Conservation (phyloP, 768 basidiomycete species). For the Tricholoma terreum region DNA sequence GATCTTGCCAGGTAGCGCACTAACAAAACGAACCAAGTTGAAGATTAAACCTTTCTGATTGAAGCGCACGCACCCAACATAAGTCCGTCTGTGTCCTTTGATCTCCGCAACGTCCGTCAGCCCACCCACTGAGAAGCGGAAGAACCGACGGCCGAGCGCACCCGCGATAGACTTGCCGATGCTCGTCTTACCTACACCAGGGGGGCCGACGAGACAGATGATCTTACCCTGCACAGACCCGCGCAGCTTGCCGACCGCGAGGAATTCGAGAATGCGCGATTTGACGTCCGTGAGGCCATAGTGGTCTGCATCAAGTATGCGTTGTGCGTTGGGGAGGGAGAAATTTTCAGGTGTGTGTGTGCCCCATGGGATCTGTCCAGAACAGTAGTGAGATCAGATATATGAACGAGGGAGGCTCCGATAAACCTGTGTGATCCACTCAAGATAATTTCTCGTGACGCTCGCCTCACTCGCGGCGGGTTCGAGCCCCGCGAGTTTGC, state of each 20-base stretch:
- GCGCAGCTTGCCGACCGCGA: conserved; percentile 91
- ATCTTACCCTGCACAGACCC: conserved; percentile 98
- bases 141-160: conserved; percentile 88
- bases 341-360: conserved; percentile 92
- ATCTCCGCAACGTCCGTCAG: conserved; percentile 98
- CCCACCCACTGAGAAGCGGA: conserved; percentile 95
- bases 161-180: conserved; percentile 95
- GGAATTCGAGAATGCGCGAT: conserved; percentile 91
- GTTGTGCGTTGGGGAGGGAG: conserved; percentile 76
- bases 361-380: conserved; percentile 86
- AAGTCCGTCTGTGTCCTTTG: conserved; percentile 97
- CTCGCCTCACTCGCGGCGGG: conserved; percentile 91
- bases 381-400: conserved; percentile 4
- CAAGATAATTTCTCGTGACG: conserved; percentile 91
- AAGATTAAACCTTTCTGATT: background rate
- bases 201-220: conserved; percentile 93
- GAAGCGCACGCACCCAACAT: conserved; percentile 66
- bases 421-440: conserved; percentile 81
- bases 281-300: conserved; percentile 93
- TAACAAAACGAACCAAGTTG: conserved; percentile 21
- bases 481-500: conserved; percentile 85
- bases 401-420: background rate
- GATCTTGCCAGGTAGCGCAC: conserved; percentile 91
- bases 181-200: conserved; percentile 96
- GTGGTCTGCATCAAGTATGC: conserved; percentile 91